Conservation (phyloP, 139 green algal species). For the Tetradesmus lagerheimii region DNA sequence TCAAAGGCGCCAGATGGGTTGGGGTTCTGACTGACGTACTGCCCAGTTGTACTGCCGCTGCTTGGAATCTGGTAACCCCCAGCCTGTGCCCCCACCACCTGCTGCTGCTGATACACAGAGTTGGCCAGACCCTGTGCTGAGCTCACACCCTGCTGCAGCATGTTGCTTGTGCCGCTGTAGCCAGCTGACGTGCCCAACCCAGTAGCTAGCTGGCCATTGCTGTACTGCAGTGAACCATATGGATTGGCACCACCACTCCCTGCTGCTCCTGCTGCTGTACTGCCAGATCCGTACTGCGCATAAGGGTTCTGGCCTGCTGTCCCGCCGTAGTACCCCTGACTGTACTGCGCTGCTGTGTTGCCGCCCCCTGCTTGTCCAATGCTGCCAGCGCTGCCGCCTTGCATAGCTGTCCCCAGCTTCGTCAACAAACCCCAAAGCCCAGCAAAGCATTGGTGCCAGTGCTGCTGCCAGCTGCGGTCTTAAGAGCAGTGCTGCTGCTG, state of each 20-base stretch:
- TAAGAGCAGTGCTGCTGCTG: too few relatives aligned
- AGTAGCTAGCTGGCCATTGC: background rate
- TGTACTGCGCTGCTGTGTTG: background rate
- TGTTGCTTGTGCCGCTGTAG: background rate
- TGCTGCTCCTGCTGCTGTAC: constrained; percentile 4
- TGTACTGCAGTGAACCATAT: background rate
- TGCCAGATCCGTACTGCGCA: background rate
- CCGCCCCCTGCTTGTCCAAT: background rate
- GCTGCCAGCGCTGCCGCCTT: background rate
- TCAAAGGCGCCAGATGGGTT: background rate
- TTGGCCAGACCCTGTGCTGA: background rate
- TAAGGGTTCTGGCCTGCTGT: background rate
- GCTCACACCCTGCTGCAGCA: constrained; percentile 2
- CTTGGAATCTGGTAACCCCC: background rate
- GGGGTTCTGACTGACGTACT: background rate
- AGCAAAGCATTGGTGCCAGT: background rate
- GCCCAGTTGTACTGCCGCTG: background rate
- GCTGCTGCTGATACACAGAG: constrained; percentile 1
- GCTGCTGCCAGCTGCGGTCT: too few relatives aligned
- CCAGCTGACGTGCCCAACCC: background rate
- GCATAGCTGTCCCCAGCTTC: background rate
- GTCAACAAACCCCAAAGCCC: background rate
- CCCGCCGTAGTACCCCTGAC: background rate
- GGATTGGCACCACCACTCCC: background rate
- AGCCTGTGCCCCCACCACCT: background rate